These are phyloP conservation scores for Alternaria postmessia DNA, from an alignment of 2,329 filamentous ascomycete genomes.

Conservation along the genomic window DNA sequence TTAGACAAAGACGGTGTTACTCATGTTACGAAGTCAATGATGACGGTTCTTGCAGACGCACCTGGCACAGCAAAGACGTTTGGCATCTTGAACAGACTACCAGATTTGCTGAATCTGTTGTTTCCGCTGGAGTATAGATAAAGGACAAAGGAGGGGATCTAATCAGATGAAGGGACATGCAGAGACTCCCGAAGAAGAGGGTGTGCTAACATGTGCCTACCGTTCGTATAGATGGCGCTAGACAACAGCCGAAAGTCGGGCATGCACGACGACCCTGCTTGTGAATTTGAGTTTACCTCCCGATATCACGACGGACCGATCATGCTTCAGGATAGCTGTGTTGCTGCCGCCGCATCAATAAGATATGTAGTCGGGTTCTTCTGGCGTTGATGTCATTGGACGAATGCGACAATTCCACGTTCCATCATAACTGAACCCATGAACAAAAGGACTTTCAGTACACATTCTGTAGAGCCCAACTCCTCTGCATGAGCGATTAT, in stretches of 20 bases:
- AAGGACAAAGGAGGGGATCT: slow-evolving; percentile 21
- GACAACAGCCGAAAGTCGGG: slow-evolving; percentile 22
- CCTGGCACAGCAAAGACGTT: slow-evolving; percentile 77
- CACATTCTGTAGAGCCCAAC: neutral
- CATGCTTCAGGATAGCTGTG: slow-evolving; percentile 5
- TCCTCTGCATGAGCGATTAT: slow-evolving; percentile 4
- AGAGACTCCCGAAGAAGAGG: neutral
- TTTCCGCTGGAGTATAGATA: slow-evolving; percentile 14
- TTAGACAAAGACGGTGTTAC: neutral
- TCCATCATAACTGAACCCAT: neutral
- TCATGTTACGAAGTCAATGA: neutral
- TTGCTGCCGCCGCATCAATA: neutral
- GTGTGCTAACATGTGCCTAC: slow-evolving; percentile 1
- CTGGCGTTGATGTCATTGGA: neutral
- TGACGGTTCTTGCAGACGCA: slow-evolving; percentile 34
- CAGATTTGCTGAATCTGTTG: slow-evolving; percentile 3
- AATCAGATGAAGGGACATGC: slow-evolving; percentile 29
- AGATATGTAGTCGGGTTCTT: neutral
- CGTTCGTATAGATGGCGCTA: slow-evolving; percentile 14
- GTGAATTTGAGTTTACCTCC: slow-evolving; percentile 12
- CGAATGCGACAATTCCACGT: neutral
- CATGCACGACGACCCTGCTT: slow-evolving; percentile 9
- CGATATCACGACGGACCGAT: slow-evolving; percentile 13
- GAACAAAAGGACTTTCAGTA: neutral
- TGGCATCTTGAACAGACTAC: slow-evolving; percentile 56